Base-by-base conservation (phyloP, 192 early-diverging fungal genomes). In the Thamnidium elegans region DNA sequence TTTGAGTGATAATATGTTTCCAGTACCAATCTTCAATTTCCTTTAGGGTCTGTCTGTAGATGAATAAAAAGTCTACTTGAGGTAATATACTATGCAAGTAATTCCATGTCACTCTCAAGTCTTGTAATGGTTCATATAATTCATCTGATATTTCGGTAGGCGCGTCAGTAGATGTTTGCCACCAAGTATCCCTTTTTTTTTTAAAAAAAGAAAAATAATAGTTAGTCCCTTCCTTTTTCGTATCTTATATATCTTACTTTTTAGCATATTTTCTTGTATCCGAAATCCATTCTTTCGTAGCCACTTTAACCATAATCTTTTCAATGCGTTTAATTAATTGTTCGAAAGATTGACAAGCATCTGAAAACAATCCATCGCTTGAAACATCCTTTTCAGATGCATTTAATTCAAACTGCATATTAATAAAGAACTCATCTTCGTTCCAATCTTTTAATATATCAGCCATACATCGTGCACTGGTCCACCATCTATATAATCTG, bases 351-450 rank as follows among this genome's bases (percentile, higher is more conserved):
- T 19, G 8, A 17, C 58, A 32, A 3, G 55, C 20, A 8, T 42
- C 53, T 7, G 53, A 26, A 64, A 70, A 70, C 10, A 70, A 31
- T 4, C 50, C 46, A 13, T 48, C 15, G 14, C 46, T 48, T 14
- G 14, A 17, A 5, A 15, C 14, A 9, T 48, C 46, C 8, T 17
- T 48, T 5, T 48, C 46, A 21, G 58, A 34, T 55, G 77, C 53
- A 10, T 66, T 71, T 7, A 79, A 65, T 36, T 79, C 74, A 55
- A 72, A 72, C 66, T 71, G 76, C 45, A 85, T 54, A 34, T 78
- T 78, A 31, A 85, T 60, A 46, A 85, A 85, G 62, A 85, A 75
- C 84, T 74, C 68, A 60, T 85, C 79, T 58, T 85, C 84, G 11
- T 71, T 74, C 84, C 81, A 83, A 32, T 81, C 78, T 45, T 70